Percentiles rank a stretch among this genome's conserved stretches.
phyloP scores from a whole-genome alignment of 495 filamentous ascomycete species.

The Penicillium pulvis region DNA sequence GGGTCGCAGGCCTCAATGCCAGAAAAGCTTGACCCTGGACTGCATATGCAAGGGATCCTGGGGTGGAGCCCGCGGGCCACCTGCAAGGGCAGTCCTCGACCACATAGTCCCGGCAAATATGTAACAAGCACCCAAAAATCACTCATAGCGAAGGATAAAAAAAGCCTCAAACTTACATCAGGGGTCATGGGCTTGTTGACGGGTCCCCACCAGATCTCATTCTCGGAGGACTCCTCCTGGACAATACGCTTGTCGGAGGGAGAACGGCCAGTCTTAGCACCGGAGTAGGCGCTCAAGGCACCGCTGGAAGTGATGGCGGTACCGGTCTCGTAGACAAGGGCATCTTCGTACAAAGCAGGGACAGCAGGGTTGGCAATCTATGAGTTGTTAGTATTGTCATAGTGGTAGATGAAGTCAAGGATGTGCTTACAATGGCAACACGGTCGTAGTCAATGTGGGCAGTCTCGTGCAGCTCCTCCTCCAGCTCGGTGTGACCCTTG shows the following conservation, averaged over 20 bases:
- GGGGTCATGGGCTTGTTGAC: conserved; percentile 99
- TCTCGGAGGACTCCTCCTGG: conserved; percentile 83
- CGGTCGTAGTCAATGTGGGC: conserved; percentile 99
- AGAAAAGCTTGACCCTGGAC: conserved; percentile 40
- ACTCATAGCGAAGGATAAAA: conserved; percentile 23
- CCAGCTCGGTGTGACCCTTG: conserved; percentile 89
- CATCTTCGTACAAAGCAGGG: conserved; percentile 97
- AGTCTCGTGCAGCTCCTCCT: conserved; percentile 96
- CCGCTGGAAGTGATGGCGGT: conserved; percentile 95
- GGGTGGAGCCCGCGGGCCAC: conserved; percentile 25
- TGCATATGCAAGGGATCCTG: conserved; percentile 32
- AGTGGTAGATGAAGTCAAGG: conserved; percentile 14
- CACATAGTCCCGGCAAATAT: conserved; percentile 17
- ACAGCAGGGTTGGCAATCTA: conserved; percentile 91
- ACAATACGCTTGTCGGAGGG: conserved; percentile 97
- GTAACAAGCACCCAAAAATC: conserved; percentile 21
- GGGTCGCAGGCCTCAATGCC: conserved; percentile 18
- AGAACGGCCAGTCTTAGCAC: conserved; percentile 95
- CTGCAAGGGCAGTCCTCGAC: conserved; percentile 33
- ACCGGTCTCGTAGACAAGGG: conserved; percentile 96
- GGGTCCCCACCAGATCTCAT: conserved; percentile 95
- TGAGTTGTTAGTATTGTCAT: conserved; percentile 7
- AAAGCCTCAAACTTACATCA: conserved; percentile 69
- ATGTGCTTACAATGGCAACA: conserved; percentile 81
- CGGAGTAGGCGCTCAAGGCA: conserved; percentile 95